Evolutionary conservation across 768 basidiomycete genomes (phyloP).

Genomic region (Collybia sp.): DNA sequence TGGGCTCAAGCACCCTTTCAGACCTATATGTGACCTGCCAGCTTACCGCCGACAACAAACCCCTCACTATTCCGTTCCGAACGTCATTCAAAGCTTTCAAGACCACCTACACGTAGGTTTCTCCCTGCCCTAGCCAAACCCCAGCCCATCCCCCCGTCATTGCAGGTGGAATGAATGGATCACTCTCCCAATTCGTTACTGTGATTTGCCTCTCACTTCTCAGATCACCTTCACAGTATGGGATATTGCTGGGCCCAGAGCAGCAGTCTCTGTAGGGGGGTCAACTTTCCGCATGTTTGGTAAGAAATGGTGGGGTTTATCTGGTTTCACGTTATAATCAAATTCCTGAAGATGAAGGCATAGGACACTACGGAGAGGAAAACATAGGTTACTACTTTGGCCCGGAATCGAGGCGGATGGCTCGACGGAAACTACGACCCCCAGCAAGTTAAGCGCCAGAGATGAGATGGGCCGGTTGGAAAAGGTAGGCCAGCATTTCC

Average conservation of each 20-base stretch:
- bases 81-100: constrained; percentile 94
- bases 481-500: constrained; percentile 47
- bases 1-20: constrained; percentile 64
- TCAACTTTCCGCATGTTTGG: constrained; percentile 89
- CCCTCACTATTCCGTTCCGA: constrained; percentile 85
- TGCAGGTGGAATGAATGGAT: constrained; percentile 95
- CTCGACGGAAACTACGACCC: constrained; percentile 73
- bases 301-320: constrained; percentile 72
- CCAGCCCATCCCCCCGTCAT: neutral
- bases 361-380: constrained; percentile 87
- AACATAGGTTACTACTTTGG: constrained; percentile 87
- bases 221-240: constrained; percentile 94
- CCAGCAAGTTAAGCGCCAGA: constrained; percentile 72
- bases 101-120: constrained; percentile 64
- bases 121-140: neutral
- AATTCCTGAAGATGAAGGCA: neutral
- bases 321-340: neutral
- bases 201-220: constrained; percentile 84
- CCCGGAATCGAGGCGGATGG: constrained; percentile 83
- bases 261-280: constrained; percentile 82
- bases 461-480: constrained; percentile 97
- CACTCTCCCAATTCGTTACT: constrained; percentile 86
- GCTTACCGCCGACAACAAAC: constrained; percentile 90
- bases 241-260: constrained; percentile 85
- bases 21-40: constrained; percentile 94